phyloP scores from a whole-genome alignment of 257 asterid species.

The Przewalskia tangutica region DNA sequence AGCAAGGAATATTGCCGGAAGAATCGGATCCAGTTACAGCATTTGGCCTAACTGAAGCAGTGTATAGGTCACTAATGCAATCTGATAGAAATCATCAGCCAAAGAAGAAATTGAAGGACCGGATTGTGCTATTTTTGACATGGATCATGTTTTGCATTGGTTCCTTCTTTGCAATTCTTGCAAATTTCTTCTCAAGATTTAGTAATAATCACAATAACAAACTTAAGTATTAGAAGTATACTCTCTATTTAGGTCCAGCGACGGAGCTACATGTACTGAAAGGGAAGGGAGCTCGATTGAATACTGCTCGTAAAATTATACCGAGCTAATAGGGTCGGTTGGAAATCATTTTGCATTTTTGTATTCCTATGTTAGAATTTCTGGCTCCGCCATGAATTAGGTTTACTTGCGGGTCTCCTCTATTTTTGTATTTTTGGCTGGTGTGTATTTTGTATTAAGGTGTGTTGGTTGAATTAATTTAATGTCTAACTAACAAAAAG shows the following conservation, averaged over 20 bases:
- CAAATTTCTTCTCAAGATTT: conserved; percentile 38
- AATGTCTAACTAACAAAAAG: neutral
- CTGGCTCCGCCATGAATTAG: neutral
- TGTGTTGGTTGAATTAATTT: neutral
- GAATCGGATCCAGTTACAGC: conserved; percentile 49
- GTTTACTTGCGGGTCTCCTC: neutral
- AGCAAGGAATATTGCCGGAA: conserved; percentile 50
- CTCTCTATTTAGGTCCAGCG: neutral
- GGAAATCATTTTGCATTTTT: neutral
- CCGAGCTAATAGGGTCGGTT: neutral
- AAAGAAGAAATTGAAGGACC: conserved; percentile 32
- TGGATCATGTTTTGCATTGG: conserved; percentile 48
- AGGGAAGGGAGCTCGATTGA: neutral
- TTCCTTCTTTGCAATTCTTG: conserved; percentile 37
- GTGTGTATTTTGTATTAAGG: neutral
- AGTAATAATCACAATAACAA: conserved; percentile 17
- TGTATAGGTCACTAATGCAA: conserved; percentile 43
- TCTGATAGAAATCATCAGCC: conserved; percentile 55
- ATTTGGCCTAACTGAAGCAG: conserved; percentile 50
- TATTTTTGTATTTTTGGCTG: neutral
- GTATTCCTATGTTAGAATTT: neutral
- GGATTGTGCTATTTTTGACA: conserved; percentile 8
- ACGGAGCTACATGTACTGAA: neutral
- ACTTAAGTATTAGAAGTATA: conserved; percentile 10
- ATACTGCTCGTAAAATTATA: neutral